Evolutionary conservation across 2,329 filamentous ascomycete genomes (phyloP), one percentile per base, ranked within the genome.

Genomic region (Fonsecaea erecta): DNA sequence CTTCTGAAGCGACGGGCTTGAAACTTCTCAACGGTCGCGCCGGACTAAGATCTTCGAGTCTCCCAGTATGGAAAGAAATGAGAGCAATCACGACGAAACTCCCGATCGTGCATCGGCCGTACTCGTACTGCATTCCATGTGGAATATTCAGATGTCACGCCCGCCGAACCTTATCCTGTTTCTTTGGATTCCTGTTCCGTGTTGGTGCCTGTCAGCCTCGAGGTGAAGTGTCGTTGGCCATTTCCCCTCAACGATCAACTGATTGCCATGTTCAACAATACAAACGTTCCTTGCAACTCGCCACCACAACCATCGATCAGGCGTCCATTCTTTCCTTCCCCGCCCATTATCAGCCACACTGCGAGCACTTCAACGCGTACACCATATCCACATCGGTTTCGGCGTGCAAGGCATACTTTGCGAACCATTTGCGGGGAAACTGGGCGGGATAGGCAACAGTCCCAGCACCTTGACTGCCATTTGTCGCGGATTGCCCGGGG

Each of bases 381-480:
- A 6, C 12, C n/a, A 46, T 46, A 46, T 21, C 40, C 35, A 37
- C 40, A 46, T 46, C 40, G 16, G 18, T n/a, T 21, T 46, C n/a
- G 40, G 21, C n/a, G 40, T 21, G 18, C 21, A 48, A 48, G 43
- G 43, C 43, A 11, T 18, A 48, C 9, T 48, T 48, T 11, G 43
- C 8, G 21, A 48, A 48, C 43, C 43, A 24, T 24, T 58, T 9
- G 26, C 55, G 35, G 55, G 34, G 55, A 43, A 43, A 21, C 18
- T 18, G 18, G 14, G 37, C 55, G 55, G 55, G 55, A 58, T 58
- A 58, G 55, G 55, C 55, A 58, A 48, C 55, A 58, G 55, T 34
- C 55, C 28, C 34, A 18, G 24, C 18, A 24, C 3, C 43, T 24
- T 18, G 18, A 48, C 21, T 5, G 21, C 21, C 6, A 48, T 58